Evolutionary conservation across 768 basidiomycete genomes (phyloP).

Genomic region (Hericium erinaceus): DNA sequence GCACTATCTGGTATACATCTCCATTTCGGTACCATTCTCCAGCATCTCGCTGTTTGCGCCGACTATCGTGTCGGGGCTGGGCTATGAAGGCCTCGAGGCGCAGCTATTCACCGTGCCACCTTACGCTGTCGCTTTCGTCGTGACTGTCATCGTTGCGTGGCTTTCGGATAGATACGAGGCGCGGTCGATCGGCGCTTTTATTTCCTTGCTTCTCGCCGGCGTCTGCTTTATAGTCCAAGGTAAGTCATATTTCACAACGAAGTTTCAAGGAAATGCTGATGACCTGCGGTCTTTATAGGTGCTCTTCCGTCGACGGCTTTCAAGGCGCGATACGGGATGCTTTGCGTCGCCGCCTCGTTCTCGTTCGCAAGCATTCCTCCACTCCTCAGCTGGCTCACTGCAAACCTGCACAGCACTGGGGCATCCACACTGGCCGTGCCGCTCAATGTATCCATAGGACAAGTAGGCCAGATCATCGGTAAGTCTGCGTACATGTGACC

Average conservation of each 20-base stretch:
- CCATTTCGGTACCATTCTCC: conserved; percentile 27
- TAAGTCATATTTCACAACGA: not conserved
- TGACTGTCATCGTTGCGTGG: conserved; percentile 17
- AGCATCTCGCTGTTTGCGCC: conserved; percentile 46
- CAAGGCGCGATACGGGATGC: conserved; percentile 23
- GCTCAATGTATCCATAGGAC: conserved; percentile 25
- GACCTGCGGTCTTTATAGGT: conserved; percentile 12
- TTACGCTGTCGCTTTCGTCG: conserved; percentile 23
- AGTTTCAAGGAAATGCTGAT: not conserved
- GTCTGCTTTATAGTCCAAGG: not conserved
- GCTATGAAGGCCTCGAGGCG: conserved; percentile 39
- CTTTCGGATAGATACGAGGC: conserved; percentile 17
- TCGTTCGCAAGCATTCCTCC: conserved; percentile 26
- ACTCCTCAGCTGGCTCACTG: conserved; percentile 27
- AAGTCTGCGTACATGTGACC: not conserved
- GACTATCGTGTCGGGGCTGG: conserved; percentile 51
- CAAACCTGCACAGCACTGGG: conserved; percentile 23
- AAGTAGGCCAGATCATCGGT: conserved; percentile 28
- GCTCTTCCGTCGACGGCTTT: conserved; percentile 16
- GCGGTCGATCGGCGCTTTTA: not conserved
- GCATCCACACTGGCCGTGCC: conserved; percentile 24
- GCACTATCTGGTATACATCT: conserved; percentile 22
- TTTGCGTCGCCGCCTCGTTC: conserved; percentile 24
- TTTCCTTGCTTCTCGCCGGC: conserved; percentile 5
- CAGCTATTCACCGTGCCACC: conserved; percentile 49